phyloP scores from a whole-genome alignment of 2,329 filamentous ascomycete genomes.

The Lithohypha guttulata region DNA sequence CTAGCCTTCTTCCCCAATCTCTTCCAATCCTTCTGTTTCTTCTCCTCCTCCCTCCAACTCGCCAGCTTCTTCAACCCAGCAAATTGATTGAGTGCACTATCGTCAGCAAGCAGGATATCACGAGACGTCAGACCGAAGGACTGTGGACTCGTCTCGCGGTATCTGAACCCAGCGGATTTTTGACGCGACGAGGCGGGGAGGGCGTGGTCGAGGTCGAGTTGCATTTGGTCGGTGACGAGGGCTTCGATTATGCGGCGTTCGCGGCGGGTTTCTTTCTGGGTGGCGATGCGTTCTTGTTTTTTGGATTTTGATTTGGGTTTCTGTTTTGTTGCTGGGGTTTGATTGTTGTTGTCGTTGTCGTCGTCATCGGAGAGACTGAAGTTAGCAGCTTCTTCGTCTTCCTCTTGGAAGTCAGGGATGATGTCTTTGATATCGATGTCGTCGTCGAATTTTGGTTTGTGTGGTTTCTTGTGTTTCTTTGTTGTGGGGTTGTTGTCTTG shows the following conservation, averaged over 20 bases:
- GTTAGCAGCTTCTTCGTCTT: conserved; percentile 30
- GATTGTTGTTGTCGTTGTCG: conserved; percentile 27
- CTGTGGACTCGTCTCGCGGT: conserved; percentile 85
- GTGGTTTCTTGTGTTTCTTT: conserved; percentile 27
- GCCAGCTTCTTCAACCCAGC: conserved; percentile 92
- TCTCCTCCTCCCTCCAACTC: conserved; percentile 73
- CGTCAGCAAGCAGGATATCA: conserved; percentile 85
- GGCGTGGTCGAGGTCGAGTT: conserved; percentile 62
- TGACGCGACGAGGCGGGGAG: conserved; percentile 45
- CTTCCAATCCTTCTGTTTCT: conserved; percentile 84
- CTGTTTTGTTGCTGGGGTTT: conserved; percentile 28
- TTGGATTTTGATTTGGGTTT: conserved; percentile 39
- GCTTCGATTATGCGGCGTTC: conserved; percentile 77
- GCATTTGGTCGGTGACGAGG: conserved; percentile 70
- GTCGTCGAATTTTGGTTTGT: conserved; percentile 90
- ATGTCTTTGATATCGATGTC: conserved; percentile 94
- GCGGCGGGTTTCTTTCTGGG: conserved; percentile 63
- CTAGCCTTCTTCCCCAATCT: conserved; percentile 84
- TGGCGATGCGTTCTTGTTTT: conserved; percentile 43
- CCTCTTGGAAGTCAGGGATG: conserved; percentile 60
- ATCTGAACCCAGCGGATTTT: conserved; percentile 60
- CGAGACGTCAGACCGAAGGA: conserved; percentile 79
- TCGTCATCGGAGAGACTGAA: conserved; percentile 46
- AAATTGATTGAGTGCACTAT: conserved; percentile 77
- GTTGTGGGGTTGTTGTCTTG: conserved; percentile 89